Base-by-base conservation (phyloP, 345 rosid genomes). In the Nasturtium officinale region DNA sequence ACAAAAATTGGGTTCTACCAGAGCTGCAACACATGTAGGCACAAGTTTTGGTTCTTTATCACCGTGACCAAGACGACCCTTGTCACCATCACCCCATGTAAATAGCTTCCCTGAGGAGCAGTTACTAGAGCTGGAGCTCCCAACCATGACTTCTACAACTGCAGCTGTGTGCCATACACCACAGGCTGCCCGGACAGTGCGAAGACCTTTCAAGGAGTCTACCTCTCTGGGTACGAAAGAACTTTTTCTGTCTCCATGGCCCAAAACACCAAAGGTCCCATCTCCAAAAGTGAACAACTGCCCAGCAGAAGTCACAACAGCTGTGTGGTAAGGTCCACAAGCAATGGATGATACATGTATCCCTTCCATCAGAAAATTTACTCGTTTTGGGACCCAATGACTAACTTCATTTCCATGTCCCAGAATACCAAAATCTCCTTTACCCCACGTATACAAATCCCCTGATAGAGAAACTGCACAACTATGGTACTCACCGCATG, bases 21-120 rank as follows among this genome's bases (percentile, higher is more conserved):
- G 92, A 78, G 96, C 96, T 79, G 98, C 97, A 79, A 95, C 99
- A 76, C 90, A 87, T 46, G 98, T 92, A 75, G 99, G 99, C 76
- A 83, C 97, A 64, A 90, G 88, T 84, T 85, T 96, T 55, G 92
- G 73, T 82, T 92, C 99, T 83, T 89, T 96, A 85, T 96, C 93
- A 72, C 98, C 94, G 71, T 92, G 99, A 61, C 99, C 99, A 73
- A 96, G 99, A 61, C 97, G 88, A 67, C 83, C 85, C 77, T 96
- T 96, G 83, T 96, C 99, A 72, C 97, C 99, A 78, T 92, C 99
- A 48, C 99, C 99, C 99, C 99, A 96, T 7, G 97, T 96, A 80
- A 92, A 96, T 45, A 96, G 87, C 80, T 96, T 96, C 57, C 96
- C 99, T 10, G 91, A 87, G 13, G 98, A 92, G 84, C 97, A 84